Conservation (phyloP, 1,139 yeast species). For the Groenewaldozyma auringiensis region DNA sequence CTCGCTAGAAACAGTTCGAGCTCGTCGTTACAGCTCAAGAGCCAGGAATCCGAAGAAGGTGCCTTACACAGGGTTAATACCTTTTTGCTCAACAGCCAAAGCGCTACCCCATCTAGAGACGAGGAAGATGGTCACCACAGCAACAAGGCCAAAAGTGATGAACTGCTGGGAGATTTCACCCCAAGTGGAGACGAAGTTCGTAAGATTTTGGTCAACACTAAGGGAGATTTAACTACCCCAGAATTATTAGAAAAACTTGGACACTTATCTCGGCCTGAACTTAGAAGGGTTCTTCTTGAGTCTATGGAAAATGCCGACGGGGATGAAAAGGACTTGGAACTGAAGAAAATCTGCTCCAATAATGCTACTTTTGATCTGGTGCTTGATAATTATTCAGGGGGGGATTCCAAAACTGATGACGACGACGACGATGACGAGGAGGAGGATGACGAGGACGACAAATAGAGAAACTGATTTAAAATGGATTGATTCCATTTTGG, state of each 20-base stretch:
- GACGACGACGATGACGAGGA: too few relatives aligned
- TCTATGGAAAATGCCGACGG: slow-evolving; percentile 8
- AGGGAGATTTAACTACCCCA: slow-evolving; percentile 64
- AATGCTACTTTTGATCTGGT: slow-evolving; percentile 2
- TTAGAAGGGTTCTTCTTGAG: slow-evolving; percentile 12
- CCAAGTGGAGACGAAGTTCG: slow-evolving; percentile 64
- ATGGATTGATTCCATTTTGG: too few relatives aligned
- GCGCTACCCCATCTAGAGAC: not conserved
- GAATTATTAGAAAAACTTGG: slow-evolving; percentile 59
- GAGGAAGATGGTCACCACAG: not conserved
- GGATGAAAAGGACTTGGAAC: slow-evolving; percentile 3
- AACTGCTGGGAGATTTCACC: slow-evolving; percentile 1
- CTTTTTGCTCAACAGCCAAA: slow-evolving; percentile 13
- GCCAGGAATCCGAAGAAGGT: slow-evolving; percentile 86
- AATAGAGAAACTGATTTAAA: too few relatives aligned
- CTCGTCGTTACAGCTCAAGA: slow-evolving; percentile 39
- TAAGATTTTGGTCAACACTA: slow-evolving; percentile 69
- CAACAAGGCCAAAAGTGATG: not conserved
- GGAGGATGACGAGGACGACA: too few relatives aligned
- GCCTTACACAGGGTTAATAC: slow-evolving; percentile 77
- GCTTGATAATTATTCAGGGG: not conserved
- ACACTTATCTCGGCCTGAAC: slow-evolving; percentile 17
- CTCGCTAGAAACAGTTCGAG: slow-evolving; percentile 21
- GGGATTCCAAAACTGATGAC: not conserved
- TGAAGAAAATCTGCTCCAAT: slow-evolving; percentile 1